Conservation (phyloP, 352 stramenopile species). For the Blastocystis sp. region DNA sequence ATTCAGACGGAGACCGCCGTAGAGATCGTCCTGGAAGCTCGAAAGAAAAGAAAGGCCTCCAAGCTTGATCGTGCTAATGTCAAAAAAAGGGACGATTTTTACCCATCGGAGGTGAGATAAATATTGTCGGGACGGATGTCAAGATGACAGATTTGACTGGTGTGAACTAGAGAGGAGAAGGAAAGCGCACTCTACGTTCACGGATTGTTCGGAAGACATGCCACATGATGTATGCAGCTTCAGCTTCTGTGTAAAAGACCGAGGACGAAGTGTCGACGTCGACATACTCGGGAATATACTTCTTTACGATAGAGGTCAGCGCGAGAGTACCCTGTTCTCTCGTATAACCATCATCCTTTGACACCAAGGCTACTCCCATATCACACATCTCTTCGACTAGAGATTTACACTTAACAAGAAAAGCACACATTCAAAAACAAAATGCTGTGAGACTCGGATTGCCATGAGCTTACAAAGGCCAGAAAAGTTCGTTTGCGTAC, state of each 20-base stretch:
- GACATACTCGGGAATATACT: neutral
- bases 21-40: neutral
- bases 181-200: neutral
- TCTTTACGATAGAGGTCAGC: neutral
- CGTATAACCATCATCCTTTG: neutral
- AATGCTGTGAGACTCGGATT: neutral
- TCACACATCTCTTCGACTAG: conserved; percentile 38
- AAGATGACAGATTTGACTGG: conserved; percentile 7
- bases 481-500: neutral
- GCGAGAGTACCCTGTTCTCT: neutral
- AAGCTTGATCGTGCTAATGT: conserved; percentile 34
- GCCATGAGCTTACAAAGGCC: conserved; percentile 41
- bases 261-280: neutral
- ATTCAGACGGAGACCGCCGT: conserved; percentile 20
- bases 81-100: neutral
- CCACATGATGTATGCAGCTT: conserved; percentile 31
- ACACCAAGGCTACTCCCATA: neutral
- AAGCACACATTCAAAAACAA: conserved; percentile 5
- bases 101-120: neutral
- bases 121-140: conserved; percentile 45
- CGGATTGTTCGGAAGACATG: conserved; percentile 4
- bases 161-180: neutral
- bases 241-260: neutral
- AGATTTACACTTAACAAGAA: neutral
- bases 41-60: conserved; percentile 25